A percentile compares a stretch with the other conserved stretches of the same genome.
Conservation (phyloP, 2,329 filamentous ascomycete species). For the Scedosporium minutisporum region DNA sequence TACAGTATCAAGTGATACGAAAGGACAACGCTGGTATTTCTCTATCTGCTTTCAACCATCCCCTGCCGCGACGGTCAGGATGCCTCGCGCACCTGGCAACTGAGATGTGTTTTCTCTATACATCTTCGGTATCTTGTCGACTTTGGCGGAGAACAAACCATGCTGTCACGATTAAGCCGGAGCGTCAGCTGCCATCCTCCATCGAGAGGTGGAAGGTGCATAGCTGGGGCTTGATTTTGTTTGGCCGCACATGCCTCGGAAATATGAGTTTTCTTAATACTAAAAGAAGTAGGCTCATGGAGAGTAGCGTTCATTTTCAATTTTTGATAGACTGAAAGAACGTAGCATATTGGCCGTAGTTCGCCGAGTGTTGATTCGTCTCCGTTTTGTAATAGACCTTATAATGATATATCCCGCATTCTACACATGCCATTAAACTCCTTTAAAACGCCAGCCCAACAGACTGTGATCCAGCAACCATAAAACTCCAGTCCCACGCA, state of each 20-base stretch:
- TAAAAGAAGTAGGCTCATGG: no score
- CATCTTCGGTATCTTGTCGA: constrained; percentile 74
- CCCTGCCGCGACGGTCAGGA: constrained; percentile 43
- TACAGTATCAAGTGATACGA: background rate
- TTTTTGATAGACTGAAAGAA: no score
- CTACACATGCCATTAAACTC: no score
- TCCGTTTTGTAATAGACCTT: no score
- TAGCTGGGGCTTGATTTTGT: constrained; percentile 96
- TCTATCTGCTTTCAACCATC: background rate
- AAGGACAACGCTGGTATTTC: background rate
- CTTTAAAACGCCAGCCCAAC: no score
- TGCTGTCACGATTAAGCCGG: constrained; percentile 91
- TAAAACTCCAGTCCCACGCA: no score
- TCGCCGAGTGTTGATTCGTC: no score
- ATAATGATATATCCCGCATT: no score
- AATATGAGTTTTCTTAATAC: background rate
- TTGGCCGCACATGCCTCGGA: constrained; percentile 22
- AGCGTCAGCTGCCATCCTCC: constrained; percentile 79
- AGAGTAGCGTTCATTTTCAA: no score
- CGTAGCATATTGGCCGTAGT: no score
- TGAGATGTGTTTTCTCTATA: constrained; percentile 51
- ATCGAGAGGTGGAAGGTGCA: constrained; percentile 71
- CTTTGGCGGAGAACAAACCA: constrained; percentile 63
- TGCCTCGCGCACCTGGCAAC: constrained; percentile 46
- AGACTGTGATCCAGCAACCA: no score